These are phyloP conservation scores for Dioscorea alata DNA, from an alignment of 106 monocot species.

Conservation along the genomic window DNA sequence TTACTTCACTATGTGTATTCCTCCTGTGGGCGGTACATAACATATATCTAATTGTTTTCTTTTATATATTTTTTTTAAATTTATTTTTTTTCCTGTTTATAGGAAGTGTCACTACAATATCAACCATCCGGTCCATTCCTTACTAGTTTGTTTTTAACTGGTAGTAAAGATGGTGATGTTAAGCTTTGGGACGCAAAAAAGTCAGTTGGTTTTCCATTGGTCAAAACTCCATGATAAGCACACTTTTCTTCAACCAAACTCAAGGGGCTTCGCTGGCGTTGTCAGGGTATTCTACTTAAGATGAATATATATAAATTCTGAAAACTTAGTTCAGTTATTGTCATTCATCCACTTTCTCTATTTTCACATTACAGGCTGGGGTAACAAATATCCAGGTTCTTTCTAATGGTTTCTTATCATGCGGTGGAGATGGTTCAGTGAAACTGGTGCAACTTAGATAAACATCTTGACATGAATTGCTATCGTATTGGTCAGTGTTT, in stretches of 20 bases:
- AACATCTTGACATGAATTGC: too few relatives aligned
- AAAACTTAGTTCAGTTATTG: background rate
- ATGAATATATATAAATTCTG: background rate
- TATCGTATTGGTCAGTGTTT: too few relatives aligned
- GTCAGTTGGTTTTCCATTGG: constrained; percentile 75
- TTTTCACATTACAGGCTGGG: constrained; percentile 60
- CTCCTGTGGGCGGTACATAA: background rate
- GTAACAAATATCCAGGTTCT: constrained; percentile 84
- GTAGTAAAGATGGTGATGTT: constrained; percentile 96
- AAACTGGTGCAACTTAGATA: constrained; percentile 55
- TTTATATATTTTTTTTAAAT: background rate
- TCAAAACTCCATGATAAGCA: constrained; percentile 83
- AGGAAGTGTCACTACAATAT: constrained; percentile 77
- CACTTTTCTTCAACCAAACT: constrained; percentile 88
- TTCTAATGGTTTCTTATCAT: constrained; percentile 80
- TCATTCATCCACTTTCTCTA: background rate
- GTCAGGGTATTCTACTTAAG: constrained; percentile 55
- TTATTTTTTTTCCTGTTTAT: constrained; percentile 7
- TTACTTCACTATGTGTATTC: background rate
- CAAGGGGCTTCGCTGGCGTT: constrained; percentile 77
- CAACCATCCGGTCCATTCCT: constrained; percentile 70
- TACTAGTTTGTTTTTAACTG: constrained; percentile 83
- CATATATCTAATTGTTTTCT: background rate
- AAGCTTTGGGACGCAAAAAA: constrained; percentile 98
- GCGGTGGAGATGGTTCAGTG: constrained; percentile 95